Percentiles rank a stretch among this genome's conserved stretches.
These are phyloP conservation scores for Soucietia sequanensis DNA, from an alignment of 805 yeast species.

Conservation along the genomic window DNA sequence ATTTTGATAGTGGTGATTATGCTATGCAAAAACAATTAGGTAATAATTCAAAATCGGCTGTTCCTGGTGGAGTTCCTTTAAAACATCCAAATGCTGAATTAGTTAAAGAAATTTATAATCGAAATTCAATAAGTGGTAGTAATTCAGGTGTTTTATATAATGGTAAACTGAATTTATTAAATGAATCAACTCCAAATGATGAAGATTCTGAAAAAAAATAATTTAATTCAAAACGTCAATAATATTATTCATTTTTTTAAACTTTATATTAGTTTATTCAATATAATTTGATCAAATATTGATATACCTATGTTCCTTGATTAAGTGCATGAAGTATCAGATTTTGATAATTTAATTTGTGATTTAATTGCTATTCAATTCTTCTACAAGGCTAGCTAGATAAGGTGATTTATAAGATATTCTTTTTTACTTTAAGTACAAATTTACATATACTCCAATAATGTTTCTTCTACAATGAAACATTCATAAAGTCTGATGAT, in stretches of 20 bases:
- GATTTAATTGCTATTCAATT: no score
- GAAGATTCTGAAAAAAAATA: conserved; percentile 14
- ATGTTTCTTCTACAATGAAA: no score
- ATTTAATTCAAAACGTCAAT: background rate
- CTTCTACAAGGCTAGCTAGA: no score
- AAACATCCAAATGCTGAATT: conserved; percentile 56
- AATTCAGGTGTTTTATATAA: conserved; percentile 43
- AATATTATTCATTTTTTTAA: background rate
- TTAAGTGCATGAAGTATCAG: no score
- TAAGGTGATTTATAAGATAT: no score
- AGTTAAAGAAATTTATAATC: conserved; percentile 55
- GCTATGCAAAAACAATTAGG: conserved; percentile 64
- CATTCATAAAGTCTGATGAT: no score
- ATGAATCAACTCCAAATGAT: conserved; percentile 43
- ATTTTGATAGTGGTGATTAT: conserved; percentile 92
- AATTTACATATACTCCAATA: no score
- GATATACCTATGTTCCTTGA: background rate
- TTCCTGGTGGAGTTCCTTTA: conserved; percentile 38
- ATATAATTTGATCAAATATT: background rate
- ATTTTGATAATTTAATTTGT: no score
- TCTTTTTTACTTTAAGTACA: no score
- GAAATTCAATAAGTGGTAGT: conserved; percentile 55
- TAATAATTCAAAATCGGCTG: conserved; percentile 22
- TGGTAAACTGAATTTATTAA: conserved; percentile 55
- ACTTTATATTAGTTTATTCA: no score